Conservation (phyloP, 73 alveolate genomes). For the Paramecium pentaurelia region DNA sequence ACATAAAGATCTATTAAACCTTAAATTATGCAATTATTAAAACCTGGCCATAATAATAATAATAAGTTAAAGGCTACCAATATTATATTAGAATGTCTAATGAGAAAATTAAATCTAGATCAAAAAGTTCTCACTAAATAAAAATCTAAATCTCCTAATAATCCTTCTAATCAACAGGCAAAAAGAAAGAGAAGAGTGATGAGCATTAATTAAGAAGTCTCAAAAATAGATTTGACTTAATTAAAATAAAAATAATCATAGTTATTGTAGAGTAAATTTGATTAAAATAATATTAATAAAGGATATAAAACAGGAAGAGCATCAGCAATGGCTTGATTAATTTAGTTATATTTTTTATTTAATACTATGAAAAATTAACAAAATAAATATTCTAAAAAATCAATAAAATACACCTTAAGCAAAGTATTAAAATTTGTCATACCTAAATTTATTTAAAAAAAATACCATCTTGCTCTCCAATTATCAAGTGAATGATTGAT, state of each 20-base stretch:
- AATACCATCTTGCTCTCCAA: constrained; percentile 55
- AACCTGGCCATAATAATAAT: background rate
- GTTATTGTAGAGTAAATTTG: background rate
- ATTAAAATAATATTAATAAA: background rate
- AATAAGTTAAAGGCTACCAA: background rate
- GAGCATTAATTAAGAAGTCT: background rate
- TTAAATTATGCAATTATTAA: background rate
- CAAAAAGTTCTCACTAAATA: background rate
- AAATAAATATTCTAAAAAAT: background rate
- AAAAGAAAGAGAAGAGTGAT: background rate
- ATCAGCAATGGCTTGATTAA: constrained; percentile 5
- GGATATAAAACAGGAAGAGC: constrained; percentile 27
- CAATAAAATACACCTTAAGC: constrained; percentile 54
- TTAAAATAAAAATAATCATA: background rate
- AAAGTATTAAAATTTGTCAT: constrained; percentile 55
- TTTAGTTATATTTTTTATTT: background rate
- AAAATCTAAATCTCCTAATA: background rate
- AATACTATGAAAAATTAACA: background rate
- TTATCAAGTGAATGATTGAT: constrained; percentile 46
- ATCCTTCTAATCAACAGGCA: background rate
- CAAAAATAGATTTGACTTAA: background rate
- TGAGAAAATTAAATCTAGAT: background rate
- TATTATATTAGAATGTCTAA: background rate
- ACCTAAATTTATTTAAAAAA: background rate
- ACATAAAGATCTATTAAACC: background rate